Evolutionary conservation across 163 green algal species (phyloP).

Genomic region (Scenedesmus sp.): DNA sequence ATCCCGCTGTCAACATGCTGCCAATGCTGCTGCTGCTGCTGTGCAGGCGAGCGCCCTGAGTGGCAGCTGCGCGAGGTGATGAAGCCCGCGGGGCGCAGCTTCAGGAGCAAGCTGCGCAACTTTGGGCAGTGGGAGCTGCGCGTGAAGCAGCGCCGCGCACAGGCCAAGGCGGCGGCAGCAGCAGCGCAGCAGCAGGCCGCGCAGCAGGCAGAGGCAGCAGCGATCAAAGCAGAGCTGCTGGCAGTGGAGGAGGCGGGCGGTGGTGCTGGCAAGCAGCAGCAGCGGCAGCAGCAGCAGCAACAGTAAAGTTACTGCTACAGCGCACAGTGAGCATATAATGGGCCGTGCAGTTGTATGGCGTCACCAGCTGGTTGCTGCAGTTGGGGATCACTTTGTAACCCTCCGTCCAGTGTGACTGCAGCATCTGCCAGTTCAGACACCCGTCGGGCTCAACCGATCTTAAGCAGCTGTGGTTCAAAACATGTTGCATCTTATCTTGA

Average conservation of each 20-base stretch:
- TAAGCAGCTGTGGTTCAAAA: too few species aligned
- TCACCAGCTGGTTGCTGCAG: too few species aligned
- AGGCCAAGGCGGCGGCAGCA: conserved; percentile 6
- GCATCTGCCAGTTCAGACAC: too few species aligned
- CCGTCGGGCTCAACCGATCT: too few species aligned
- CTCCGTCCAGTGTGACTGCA: too few species aligned
- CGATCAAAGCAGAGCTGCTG: conserved; percentile 29
- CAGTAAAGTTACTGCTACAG: neutral
- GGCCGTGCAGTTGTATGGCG: too few species aligned
- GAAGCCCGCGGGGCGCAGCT: conserved; percentile 36
- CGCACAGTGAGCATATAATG: too few species aligned
- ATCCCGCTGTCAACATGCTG: neutral
- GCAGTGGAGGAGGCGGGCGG: neutral
- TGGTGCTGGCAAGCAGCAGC: neutral
- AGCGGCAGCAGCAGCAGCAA: neutral
- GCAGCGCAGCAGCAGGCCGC: neutral
- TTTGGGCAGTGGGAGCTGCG: conserved; percentile 16
- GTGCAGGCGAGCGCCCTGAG: conserved; percentile 47
- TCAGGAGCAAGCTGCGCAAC: conserved; percentile 26
- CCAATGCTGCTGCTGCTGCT: neutral
- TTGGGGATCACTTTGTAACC: too few species aligned
- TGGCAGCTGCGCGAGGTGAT: conserved; percentile 52
- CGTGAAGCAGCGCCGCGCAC: conserved; percentile 37
- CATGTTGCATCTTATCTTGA: too few species aligned
- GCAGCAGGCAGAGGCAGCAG: conserved; percentile 14